Evolutionary conservation across 2,329 filamentous ascomycete genomes (phyloP), one percentile per base, ranked within the genome.

Genomic region (Xylariaceae sp.): DNA sequence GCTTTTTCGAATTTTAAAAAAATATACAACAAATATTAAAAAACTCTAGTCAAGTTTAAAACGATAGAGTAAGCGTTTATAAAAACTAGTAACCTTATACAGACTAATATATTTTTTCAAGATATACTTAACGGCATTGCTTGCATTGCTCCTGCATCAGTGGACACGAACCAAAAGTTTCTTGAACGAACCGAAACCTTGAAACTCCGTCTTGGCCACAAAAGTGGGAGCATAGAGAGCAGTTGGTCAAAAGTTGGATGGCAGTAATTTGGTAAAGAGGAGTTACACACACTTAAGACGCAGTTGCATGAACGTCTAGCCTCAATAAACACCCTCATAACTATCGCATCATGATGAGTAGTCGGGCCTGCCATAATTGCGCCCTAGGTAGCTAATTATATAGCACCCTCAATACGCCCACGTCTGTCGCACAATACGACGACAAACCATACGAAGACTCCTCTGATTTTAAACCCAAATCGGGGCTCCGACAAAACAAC

Each of bases 381-480:
- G 12, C 5, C 16, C 16, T 19, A 32, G 7, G n/a, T n/a, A n/a
- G 27, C 27, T 32, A 8, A 32, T n/a, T n/a, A n/a, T n/a, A n/a
- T n/a, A n/a, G n/a, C 25, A 29, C 25, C 14, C 25, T 29, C 8
- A 14, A 29, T 16, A 20, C 34, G 17, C 19, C 34, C 16, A 7
- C 34, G 7, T n/a, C 14, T 36, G 7, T 20, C 8, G 34, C 19
- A n/a, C 20, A 45, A n/a, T 41, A 45, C 5, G 39, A 36, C 3
- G 39, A 40, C 19, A 36, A n/a, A 12, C 41, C 43, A 8, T 34
- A 34, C 14, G 35, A 29, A n/a, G n/a, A n/a, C n/a, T n/a, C n/a
- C n/a, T n/a, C n/a, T n/a, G n/a, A n/a, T n/a, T n/a, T n/a, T n/a
- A n/a, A n/a, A n/a, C n/a, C n/a, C n/a, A n/a, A n/a, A n/a, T n/a